phyloP scores from a whole-genome alignment of 2,329 filamentous ascomycete genomes.

The Fusarium xylarioides region DNA sequence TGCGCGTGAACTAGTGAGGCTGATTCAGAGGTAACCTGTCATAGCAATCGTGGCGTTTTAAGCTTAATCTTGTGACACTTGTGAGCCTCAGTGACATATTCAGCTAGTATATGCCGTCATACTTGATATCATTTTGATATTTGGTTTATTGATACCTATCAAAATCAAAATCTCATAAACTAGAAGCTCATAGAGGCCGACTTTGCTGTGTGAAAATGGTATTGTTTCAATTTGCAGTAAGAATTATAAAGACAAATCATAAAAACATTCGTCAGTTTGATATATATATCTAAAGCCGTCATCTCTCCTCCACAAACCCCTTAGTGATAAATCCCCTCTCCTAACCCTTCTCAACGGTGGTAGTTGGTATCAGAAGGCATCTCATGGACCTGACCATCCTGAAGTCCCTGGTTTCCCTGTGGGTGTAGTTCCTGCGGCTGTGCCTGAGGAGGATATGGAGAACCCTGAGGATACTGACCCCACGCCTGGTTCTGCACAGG shows the following conservation, averaged over 20 bases:
- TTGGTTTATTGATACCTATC: fast-evolving
- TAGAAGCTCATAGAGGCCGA: fast-evolving
- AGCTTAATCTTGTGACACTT: neutral
- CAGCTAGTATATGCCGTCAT: fast-evolving
- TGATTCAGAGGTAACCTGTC: neutral
- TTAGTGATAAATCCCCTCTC: fast-evolving
- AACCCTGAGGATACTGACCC: neutral
- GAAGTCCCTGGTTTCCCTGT: neutral
- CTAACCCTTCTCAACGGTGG: neutral
- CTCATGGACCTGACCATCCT: neutral
- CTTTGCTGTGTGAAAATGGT: neutral
- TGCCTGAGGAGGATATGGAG: neutral
- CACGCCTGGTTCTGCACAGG: slow-evolving; percentile 14
- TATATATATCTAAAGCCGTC: neutral
- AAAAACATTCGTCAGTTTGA: neutral
- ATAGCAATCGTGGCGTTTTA: neutral
- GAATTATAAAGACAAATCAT: neutral
- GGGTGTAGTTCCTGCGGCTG: neutral
- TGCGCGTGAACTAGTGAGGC: neutral
- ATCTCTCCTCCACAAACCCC: neutral
- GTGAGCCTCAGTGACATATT: neutral
- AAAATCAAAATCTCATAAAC: fast-evolving
- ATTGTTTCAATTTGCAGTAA: neutral
- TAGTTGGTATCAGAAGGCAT: neutral
- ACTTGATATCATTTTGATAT: neutral